phyloP scores from a whole-genome alignment of 83 land plant genomes.

The Picea engelmannii region DNA sequence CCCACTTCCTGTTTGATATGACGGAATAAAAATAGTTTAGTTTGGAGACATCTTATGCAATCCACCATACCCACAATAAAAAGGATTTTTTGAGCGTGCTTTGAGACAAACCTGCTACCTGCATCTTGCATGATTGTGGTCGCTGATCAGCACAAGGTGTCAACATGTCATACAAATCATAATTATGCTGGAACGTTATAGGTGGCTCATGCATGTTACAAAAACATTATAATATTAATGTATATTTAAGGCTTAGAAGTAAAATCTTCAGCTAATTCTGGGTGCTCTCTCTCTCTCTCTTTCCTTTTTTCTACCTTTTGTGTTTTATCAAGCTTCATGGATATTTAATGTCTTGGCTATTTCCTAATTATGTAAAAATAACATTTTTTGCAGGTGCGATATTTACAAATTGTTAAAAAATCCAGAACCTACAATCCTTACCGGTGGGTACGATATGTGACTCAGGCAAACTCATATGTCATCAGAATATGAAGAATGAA shows the following conservation, averaged over 20 bases:
- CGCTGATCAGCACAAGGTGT: background rate
- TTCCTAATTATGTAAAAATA: background rate
- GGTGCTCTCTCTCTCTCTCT: background rate
- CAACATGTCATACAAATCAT: background rate
- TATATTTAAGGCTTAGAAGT: background rate
- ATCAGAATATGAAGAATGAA: slow-evolving; percentile 57
- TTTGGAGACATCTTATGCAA: background rate
- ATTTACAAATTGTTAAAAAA: slow-evolving; percentile 91
- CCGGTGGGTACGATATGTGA: slow-evolving; percentile 96
- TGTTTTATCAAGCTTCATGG: background rate
- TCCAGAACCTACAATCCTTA: slow-evolving; percentile 87
- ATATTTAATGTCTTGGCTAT: background rate
- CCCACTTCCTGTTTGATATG: too few species aligned
- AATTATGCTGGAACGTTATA: background rate
- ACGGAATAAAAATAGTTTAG: background rate
- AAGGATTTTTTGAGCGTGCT: background rate
- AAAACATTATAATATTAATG: background rate
- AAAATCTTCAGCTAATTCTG: background rate
- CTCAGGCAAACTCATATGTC: slow-evolving; percentile 93
- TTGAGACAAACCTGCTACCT: background rate
- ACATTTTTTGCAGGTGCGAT: slow-evolving; percentile 68
- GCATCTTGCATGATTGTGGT: background rate
- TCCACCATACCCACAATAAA: background rate
- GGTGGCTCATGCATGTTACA: background rate
- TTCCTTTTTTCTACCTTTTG: background rate